Percentiles rank a stretch among this genome's conserved stretches.
Evolutionary conservation across 306 rosid species (phyloP).

Genomic region (Inga laurina): DNA sequence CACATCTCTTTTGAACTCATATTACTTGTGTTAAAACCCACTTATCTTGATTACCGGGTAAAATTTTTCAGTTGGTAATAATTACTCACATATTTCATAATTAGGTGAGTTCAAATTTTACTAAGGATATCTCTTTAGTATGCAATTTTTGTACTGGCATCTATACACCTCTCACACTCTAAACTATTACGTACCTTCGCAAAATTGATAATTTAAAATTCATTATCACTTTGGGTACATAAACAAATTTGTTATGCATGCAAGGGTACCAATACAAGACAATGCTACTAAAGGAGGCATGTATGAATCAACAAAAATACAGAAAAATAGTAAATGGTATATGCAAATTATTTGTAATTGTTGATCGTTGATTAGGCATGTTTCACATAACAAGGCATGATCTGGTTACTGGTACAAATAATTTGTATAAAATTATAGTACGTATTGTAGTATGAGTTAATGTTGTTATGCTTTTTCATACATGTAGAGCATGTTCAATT

Average conservation of each 20-base stretch:
- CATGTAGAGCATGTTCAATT: too few relatives aligned
- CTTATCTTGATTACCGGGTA: neutral
- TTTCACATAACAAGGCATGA: neutral
- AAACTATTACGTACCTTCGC: too few relatives aligned
- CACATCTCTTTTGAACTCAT: too few relatives aligned
- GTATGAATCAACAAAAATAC: neutral
- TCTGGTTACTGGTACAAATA: neutral
- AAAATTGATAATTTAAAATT: neutral
- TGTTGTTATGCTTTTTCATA: too few relatives aligned
- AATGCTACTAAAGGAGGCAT: neutral
- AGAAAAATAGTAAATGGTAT: neutral
- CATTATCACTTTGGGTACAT: neutral
- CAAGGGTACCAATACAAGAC: constrained; percentile 33
- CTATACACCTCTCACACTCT: neutral
- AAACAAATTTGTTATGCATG: neutral
- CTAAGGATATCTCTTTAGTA: neutral
- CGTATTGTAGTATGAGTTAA: too few relatives aligned
- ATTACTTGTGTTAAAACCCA: neutral
- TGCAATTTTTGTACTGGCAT: too few relatives aligned
- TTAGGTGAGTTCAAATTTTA: neutral
- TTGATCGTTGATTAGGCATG: neutral
- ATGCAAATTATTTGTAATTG: neutral
- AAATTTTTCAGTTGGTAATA: neutral
- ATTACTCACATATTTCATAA: too few relatives aligned
- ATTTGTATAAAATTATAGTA: too few relatives aligned